These are phyloP conservation scores for Phytopythium oedochilum DNA, from an alignment of 352 stramenopile species.

Conservation along the genomic window DNA sequence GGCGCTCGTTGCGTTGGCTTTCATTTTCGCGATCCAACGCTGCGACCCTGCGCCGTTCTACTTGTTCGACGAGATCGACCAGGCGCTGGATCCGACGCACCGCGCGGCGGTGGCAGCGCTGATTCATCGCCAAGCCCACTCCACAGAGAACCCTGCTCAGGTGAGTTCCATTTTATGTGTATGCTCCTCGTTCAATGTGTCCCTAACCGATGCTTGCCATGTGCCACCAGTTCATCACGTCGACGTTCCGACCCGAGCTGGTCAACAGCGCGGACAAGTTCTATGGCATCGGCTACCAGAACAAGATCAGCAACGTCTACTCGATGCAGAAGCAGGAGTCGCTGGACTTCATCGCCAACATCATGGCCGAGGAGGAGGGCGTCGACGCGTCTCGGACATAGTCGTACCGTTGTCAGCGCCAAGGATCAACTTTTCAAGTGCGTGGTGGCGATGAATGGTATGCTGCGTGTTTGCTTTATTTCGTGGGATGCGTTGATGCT, in stretches of 20 bases:
- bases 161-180: slow-evolving; percentile 16
- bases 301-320: slow-evolving; percentile 96
- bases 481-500: neutral
- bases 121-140: slow-evolving; percentile 96
- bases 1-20: slow-evolving; percentile 97
- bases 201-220: neutral
- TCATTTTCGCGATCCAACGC: slow-evolving; percentile 99
- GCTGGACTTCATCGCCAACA: slow-evolving; percentile 94
- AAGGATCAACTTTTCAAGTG: neutral
- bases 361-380: slow-evolving; percentile 86
- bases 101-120: slow-evolving; percentile 94
- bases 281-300: slow-evolving; percentile 98
- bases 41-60: slow-evolving; percentile 99
- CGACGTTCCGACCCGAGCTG: slow-evolving; percentile 99
- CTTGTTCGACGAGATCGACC: slow-evolving; percentile 99
- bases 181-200: neutral
- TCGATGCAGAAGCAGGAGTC: slow-evolving; percentile 96
- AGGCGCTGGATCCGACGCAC: slow-evolving; percentile 99
- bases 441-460: slow-evolving; percentile 2
- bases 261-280: slow-evolving; percentile 96
- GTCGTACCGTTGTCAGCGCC: neutral
- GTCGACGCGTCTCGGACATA: slow-evolving; percentile 26
- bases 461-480: slow-evolving; percentile 3
- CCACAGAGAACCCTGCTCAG: slow-evolving; percentile 95
- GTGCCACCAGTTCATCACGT: slow-evolving; percentile 93